Base-by-base conservation (phyloP, 2,329 filamentous ascomycete genomes). In the Xylariaceae sp. region DNA sequence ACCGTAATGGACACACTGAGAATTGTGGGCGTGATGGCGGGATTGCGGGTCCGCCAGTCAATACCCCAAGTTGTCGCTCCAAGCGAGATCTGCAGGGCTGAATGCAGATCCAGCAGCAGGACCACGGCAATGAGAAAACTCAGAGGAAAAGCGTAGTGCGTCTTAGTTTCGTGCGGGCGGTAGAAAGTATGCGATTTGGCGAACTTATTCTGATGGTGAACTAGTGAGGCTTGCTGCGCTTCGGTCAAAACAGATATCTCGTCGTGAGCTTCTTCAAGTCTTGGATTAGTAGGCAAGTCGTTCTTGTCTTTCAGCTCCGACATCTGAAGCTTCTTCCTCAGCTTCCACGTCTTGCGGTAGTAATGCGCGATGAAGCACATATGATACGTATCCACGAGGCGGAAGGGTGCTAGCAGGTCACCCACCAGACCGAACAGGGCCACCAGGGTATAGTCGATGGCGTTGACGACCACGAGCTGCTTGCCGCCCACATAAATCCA, bases 141-240 rank as follows among this genome's bases (percentile, higher is more conserved):
- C 1, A 91, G 73, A 0, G 89, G 88, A 54, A 95, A 95, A 0
- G 89, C 86, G 63, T 83, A 77, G 64, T 95, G 89, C 0, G 89
- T 95, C 32, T 82, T 75, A 0, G 89, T 95, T 68, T 95, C 89
- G 66, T 95, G 86, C 0, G 89, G 89, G 61, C 91, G 91, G 75
- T 95, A 95, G 68, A 92, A 95, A 6, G 87, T 90, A 66, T 95
- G 89, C 0, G 86, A 90, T 58, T 86, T 89, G 62, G 86, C 78
- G 62, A 94, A 87, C 62, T 91, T 92, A 58, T 75, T 78, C 62
- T 91, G 86, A 62, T 95, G 89, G 63, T 94, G 85, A 44, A 84
- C 76, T 10, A 95, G 76, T 43, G 78, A 81, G 52, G 77, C 76
- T 62, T 90, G 86, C 65, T 94, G 86, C 51, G 78, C 70, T 5